Evolutionary conservation across 73 alveolate genomes (phyloP).

Genomic region (Stentor coeruleus): DNA sequence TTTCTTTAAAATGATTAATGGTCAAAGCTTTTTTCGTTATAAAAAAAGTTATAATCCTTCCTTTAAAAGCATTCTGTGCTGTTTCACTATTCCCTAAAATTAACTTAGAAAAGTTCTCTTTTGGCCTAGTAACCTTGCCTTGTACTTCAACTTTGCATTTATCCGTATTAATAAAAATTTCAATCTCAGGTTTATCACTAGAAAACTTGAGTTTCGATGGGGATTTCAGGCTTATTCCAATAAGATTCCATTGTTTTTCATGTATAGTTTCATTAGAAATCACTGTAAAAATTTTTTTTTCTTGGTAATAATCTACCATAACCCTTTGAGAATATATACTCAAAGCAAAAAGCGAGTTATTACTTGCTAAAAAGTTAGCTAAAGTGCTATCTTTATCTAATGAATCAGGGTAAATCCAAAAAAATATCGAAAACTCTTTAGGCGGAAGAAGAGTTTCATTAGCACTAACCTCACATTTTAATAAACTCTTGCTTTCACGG

Average conservation of each 20-base stretch:
- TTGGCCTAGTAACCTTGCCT: not conserved
- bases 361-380: not conserved
- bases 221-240: not conserved
- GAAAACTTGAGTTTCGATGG: not conserved
- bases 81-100: not conserved
- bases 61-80: not conserved
- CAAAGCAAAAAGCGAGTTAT: not conserved
- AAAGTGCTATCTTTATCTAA: not conserved
- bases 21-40: not conserved
- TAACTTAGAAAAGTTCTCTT: not conserved
- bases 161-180: not conserved
- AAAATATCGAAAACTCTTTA: not conserved
- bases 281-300: not conserved
- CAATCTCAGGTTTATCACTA: not conserved
- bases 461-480: not conserved
- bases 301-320: not conserved
- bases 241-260: conserved; percentile 1
- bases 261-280: not conserved
- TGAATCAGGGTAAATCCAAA: conserved; percentile 1
- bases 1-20: not conserved
- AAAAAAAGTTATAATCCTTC: not conserved
- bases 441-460: not conserved
- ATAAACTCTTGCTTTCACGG: not conserved
- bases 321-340: not conserved
- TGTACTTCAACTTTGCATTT: not conserved